Percentiles rank a stretch among this genome's conserved stretches.
Conservation (phyloP, 2,329 filamentous ascomycete species). For the Colletotrichum lentis region DNA sequence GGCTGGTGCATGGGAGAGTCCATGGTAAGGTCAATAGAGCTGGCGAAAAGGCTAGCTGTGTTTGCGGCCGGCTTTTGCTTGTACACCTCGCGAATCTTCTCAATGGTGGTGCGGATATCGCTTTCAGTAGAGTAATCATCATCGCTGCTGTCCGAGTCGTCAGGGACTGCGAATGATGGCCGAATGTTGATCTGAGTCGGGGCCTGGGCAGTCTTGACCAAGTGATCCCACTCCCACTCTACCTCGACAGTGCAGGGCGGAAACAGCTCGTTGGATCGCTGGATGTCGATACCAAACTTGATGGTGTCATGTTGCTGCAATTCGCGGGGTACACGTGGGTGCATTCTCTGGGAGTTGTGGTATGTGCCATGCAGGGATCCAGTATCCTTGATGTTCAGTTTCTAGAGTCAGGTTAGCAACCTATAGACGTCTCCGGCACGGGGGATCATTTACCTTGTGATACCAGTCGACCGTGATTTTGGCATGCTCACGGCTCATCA, state of each 20-base stretch:
- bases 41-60: neutral
- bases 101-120: slow-evolving; percentile 29
- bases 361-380: slow-evolving; percentile 64
- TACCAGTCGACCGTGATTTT: slow-evolving; percentile 56
- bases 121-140: slow-evolving; percentile 42
- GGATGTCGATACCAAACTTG: slow-evolving; percentile 49
- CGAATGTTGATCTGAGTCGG: neutral
- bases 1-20: slow-evolving; percentile 7
- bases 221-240: slow-evolving; percentile 43
- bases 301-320: slow-evolving; percentile 46
- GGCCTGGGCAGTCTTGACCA: neutral
- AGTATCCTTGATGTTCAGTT: slow-evolving; percentile 55
- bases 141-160: slow-evolving; percentile 50
- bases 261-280: slow-evolving; percentile 47
- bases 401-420: slow-evolving; percentile 45
- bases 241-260: slow-evolving; percentile 51
- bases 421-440: neutral
- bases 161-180: slow-evolving; percentile 51
- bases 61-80: neutral
- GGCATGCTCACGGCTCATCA: slow-evolving; percentile 76
- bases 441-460: slow-evolving; percentile 51
- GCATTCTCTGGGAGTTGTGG: slow-evolving; percentile 48
- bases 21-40: slow-evolving; percentile 26
- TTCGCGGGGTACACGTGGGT: slow-evolving; percentile 29
- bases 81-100: slow-evolving; percentile 17